Base-by-base conservation (phyloP, 2,329 filamentous ascomycete species). In the Aspergillus quadricinctus region DNA sequence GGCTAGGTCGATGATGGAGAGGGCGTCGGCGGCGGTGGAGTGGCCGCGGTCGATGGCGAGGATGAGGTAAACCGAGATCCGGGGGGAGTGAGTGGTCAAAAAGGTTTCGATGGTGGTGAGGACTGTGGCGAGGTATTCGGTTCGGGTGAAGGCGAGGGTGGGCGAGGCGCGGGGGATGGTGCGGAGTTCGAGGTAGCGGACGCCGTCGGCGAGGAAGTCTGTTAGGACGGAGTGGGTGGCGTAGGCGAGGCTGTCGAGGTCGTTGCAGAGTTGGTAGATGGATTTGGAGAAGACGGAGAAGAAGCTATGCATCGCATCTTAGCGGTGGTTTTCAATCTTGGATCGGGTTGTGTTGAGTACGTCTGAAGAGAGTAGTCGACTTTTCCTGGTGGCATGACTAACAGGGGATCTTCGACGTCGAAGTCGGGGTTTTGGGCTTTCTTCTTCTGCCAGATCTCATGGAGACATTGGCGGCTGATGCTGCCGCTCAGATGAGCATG, bases 401-500 rank as follows among this genome's bases (percentile, higher is more conserved):
- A 64, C 17, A 89, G 72, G 1, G 90, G 90, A 65, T 94, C 89
- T 50, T 85, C 78, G 1, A 92, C 75, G 9, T 78, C 69, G 2
- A 85, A 81, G 23, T 78, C 68, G 4, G 80, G 77, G 7, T 80
- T 73, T 21, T 69, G 65, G 3, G 75, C 74, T 57, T 81, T 83
- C 69, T 86, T 89, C 54, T 72, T 71, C 49, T 76, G 64, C 89
- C 90, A 94, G 68, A 93, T 85, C 40, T 89, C 82, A 67, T 91
- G 88, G 1, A 94, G 83, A 58, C 84, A 87, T 65, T 84, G 76
- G 31, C 87, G 83, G 67, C 83, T 88, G 70, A 94, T 90, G 71
- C 88, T 91, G 53, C 90, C 89, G 43, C 85, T 89, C 48, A 94
- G 80, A 72, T 94, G 89, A 59, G 90, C 89, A 66, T 94, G 90